Evolutionary conservation across 2,329 filamentous ascomycete species (phyloP).

Genomic region (Lecanicillium sp.): DNA sequence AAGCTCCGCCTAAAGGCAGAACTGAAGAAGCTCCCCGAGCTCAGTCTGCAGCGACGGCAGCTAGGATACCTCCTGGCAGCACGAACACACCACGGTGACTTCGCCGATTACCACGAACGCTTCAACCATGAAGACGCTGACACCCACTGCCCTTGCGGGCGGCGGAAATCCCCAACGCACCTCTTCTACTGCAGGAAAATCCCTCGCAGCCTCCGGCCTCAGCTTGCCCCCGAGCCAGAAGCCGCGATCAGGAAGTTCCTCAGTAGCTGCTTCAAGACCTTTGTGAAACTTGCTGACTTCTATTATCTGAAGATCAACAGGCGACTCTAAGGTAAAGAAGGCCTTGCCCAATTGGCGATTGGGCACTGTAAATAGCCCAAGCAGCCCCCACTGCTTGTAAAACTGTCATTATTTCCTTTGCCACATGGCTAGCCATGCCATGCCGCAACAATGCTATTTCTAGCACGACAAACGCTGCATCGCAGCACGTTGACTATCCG

Average conservation of each 20-base stretch:
- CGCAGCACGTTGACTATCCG: not conserved
- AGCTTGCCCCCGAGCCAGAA: conserved; percentile 2
- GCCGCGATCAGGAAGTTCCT: conserved; percentile 2
- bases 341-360: too few species aligned
- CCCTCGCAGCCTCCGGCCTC: conserved; percentile 3
- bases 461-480: not conserved
- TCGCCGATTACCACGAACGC: conserved; percentile 2
- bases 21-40: not conserved
- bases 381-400: not conserved
- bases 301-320: conserved; percentile 5
- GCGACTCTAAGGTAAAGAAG: too few species aligned
- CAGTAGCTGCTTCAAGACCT: conserved; percentile 1
- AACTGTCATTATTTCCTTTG: conserved; percentile 2
- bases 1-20: not conserved
- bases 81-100: not conserved
- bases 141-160: conserved; percentile 2
- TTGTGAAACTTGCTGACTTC: too few species aligned
- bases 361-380: conserved; percentile 1
- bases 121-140: conserved; percentile 3
- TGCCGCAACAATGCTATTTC: not conserved
- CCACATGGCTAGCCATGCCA: conserved; percentile 1
- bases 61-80: conserved; percentile 2
- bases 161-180: conserved; percentile 2
- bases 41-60: conserved; percentile 1
- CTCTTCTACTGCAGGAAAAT: conserved; percentile 7